Conservation (phyloP, 2,329 filamentous ascomycete species). For the Curvularia lunata region DNA sequence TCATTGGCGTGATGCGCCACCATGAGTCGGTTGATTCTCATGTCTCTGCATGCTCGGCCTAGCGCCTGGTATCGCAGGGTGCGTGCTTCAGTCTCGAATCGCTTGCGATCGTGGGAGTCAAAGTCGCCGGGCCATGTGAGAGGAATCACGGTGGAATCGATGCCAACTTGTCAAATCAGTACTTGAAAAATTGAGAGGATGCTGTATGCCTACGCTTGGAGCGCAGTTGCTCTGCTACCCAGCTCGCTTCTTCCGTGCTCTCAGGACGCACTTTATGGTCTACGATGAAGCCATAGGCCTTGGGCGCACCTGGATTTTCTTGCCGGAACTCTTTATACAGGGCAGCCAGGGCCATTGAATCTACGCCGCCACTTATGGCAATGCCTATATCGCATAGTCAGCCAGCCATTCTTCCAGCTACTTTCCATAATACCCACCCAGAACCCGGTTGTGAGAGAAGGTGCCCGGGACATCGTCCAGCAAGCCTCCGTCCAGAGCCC, state of each 20-base stretch:
- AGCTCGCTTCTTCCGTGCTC: slow-evolving; percentile 62
- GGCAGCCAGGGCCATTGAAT: slow-evolving; percentile 94
- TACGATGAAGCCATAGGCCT: slow-evolving; percentile 64
- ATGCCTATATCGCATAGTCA: slow-evolving; percentile 55
- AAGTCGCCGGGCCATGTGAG: slow-evolving; percentile 49
- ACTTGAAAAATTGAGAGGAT: not conserved
- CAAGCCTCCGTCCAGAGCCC: slow-evolving; percentile 21
- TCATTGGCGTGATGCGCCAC: slow-evolving; percentile 90
- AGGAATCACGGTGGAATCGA: slow-evolving; percentile 42
- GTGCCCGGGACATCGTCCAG: slow-evolving; percentile 2
- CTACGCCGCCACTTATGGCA: slow-evolving; percentile 89
- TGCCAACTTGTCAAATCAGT: slow-evolving; percentile 35
- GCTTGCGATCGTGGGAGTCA: slow-evolving; percentile 57
- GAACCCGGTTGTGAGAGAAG: not conserved
- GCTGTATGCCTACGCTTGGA: slow-evolving; percentile 48
- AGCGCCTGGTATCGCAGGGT: slow-evolving; percentile 74
- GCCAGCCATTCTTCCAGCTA: not conserved
- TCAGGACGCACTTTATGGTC: slow-evolving; percentile 65
- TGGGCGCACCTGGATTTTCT: slow-evolving; percentile 17
- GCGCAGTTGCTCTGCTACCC: slow-evolving; percentile 56
- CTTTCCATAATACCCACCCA: slow-evolving; percentile 22
- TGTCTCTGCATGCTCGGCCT: slow-evolving; percentile 63
- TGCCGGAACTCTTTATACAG: slow-evolving; percentile 61
- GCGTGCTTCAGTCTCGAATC: slow-evolving; percentile 80
- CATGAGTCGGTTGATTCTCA: slow-evolving; percentile 66